A percentile compares a stretch with the other conserved stretches of the same genome.
phyloP scores from a whole-genome alignment of 2,329 filamentous ascomycete species.

The Ophioceras dolichostomum region DNA sequence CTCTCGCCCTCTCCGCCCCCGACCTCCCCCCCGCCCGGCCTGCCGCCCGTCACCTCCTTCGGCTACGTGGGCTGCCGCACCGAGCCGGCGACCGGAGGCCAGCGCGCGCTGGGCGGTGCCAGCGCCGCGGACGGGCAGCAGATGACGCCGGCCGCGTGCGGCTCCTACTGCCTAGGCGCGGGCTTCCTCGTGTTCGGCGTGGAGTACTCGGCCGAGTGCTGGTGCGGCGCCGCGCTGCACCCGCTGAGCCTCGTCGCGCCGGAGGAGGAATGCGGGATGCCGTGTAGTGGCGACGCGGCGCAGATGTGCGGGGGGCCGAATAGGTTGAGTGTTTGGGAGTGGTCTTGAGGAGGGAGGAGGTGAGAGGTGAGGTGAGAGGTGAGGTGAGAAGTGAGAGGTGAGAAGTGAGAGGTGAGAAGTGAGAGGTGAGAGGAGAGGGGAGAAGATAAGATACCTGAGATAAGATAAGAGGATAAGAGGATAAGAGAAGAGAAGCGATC shows the following conservation, averaged over 20 bases:
- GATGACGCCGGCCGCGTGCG: conserved; percentile 1
- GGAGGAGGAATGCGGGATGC: conserved; percentile 1
- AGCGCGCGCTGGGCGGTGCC: neutral
- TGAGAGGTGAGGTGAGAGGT: too few species aligned
- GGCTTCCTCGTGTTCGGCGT: neutral
- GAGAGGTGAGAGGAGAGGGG: too few species aligned
- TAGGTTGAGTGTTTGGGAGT: conserved; percentile 2
- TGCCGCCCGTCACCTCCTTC: neutral
- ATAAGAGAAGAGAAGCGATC: too few species aligned
- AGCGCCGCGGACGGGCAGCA: neutral
- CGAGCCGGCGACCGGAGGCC: neutral
- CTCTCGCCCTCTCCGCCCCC: too few species aligned
- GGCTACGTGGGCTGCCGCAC: conserved; percentile 1
- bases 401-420: too few species aligned
- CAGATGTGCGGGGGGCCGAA: conserved; percentile 1
- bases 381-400: too few species aligned
- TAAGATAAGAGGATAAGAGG: too few species aligned
- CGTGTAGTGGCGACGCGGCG: neutral
- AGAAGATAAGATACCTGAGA: too few species aligned
- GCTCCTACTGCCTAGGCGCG: neutral
- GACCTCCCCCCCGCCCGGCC: too few species aligned
- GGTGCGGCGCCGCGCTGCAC: conserved; percentile 1
- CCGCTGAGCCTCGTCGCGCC: neutral
- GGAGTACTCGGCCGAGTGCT: conserved; percentile 3
- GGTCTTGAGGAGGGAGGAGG: neutral